Conservation (phyloP, 768 basidiomycete species). For the Auriscalpium orientale region DNA sequence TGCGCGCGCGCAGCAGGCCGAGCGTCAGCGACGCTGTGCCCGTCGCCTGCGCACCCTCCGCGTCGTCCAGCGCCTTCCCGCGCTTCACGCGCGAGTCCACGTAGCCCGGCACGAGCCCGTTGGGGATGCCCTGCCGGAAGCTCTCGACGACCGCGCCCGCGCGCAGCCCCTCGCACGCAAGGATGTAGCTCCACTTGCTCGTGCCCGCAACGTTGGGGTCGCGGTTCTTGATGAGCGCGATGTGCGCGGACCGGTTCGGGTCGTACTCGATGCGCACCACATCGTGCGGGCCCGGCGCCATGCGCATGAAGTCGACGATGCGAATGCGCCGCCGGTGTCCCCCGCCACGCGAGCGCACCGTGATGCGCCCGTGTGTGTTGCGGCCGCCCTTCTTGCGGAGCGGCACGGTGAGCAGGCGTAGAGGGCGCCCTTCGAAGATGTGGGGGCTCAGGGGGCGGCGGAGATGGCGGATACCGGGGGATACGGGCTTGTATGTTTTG, state of each 20-base stretch:
- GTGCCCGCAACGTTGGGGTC: conserved; percentile 43
- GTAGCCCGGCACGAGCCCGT: conserved; percentile 54
- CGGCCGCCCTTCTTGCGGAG: conserved; percentile 83
- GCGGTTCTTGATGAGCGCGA: conserved; percentile 75
- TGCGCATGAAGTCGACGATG: conserved; percentile 76
- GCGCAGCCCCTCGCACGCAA: conserved; percentile 83
- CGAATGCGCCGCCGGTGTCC: conserved; percentile 86
- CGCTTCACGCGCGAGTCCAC: conserved; percentile 21
- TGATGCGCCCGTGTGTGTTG: conserved; percentile 76
- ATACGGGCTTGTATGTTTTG: conserved; percentile 87
- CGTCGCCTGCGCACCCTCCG: conserved; percentile 17
- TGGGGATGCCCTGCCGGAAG: conserved; percentile 76
- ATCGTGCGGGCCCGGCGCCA: conserved; percentile 74
- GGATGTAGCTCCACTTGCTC: conserved; percentile 80
- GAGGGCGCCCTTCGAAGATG: conserved; percentile 77
- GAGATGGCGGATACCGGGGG: conserved; percentile 82
- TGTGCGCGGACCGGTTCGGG: conserved; percentile 89
- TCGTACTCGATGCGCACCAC: conserved; percentile 96
- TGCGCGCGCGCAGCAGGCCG: conserved; percentile 76
- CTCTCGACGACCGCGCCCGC: conserved; percentile 86
- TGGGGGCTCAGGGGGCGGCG: conserved; percentile 77
- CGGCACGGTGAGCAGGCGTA: conserved; percentile 74
- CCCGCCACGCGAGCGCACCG: conserved; percentile 83
- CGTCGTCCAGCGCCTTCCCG: conserved; percentile 17
- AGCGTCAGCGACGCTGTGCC: conserved; percentile 65